These are phyloP conservation scores for Eimeria necatrix DNA, from an alignment of 169 alveolate species.

Conservation along the genomic window DNA sequence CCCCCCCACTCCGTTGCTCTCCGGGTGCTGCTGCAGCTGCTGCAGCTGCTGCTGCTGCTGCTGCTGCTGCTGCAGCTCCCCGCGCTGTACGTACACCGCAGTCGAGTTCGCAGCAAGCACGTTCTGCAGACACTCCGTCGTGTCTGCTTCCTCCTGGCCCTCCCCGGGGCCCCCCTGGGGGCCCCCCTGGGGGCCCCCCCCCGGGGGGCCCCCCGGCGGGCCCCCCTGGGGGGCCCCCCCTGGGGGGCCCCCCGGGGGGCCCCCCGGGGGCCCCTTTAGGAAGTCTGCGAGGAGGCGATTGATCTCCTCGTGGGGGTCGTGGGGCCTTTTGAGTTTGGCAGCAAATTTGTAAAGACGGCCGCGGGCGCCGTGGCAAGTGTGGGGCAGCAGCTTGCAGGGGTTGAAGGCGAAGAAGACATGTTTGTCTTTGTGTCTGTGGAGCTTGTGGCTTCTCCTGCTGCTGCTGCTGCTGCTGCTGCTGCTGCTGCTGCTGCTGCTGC, in stretches of 20 bases:
- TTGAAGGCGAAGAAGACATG: constrained; percentile 63
- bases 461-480: background rate
- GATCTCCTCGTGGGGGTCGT: constrained; percentile 49
- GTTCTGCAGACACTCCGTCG: constrained; percentile 59
- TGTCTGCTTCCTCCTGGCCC: constrained; percentile 44
- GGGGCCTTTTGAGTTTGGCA: constrained; percentile 46
- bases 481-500: background rate
- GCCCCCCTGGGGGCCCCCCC: background rate
- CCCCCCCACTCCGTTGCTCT: constrained; percentile 26
- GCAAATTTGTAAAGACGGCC: constrained; percentile 73
- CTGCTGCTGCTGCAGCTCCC: background rate
- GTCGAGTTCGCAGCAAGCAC: constrained; percentile 40
- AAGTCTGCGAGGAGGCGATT: background rate
- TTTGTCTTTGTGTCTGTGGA: constrained; percentile 58
- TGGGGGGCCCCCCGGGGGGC: background rate
- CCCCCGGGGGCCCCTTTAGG: background rate
- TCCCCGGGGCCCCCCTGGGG: background rate
- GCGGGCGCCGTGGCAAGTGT: constrained; percentile 59
- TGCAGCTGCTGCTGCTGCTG: no score
- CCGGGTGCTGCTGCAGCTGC: constrained; percentile 29
- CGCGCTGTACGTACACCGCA: background rate
- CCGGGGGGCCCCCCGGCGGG: constrained; percentile 20
- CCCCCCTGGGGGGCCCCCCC: background rate
- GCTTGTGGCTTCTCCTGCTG: background rate
- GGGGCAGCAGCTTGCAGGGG: constrained; percentile 65